Conservation (phyloP, 345 rosid genomes). For the Eucalyptus guilfoylei region DNA sequence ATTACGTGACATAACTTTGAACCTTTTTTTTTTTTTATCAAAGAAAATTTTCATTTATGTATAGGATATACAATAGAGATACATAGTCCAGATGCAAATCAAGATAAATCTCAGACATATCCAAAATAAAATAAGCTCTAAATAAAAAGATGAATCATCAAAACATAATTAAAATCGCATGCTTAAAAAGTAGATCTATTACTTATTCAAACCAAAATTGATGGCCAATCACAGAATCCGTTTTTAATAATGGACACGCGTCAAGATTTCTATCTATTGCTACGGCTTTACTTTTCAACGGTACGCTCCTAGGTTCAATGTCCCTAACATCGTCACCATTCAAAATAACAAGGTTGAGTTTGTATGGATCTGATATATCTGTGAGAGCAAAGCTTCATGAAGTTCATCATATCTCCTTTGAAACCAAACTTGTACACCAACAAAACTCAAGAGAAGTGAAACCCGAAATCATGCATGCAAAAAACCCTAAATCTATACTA, state of each 20-base stretch:
- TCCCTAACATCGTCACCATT: not conserved
- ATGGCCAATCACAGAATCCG: accelerated
- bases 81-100: accelerated
- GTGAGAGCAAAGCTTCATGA: not conserved
- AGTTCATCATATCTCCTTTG: accelerated
- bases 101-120: not conserved
- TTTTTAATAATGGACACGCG: not conserved
- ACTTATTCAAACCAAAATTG: not conserved
- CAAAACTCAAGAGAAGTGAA: not conserved
- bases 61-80: too few species aligned
- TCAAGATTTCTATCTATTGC: accelerated
- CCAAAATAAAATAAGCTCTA: not conserved
- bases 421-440: not conserved
- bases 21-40: too few species aligned
- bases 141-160: not conserved
- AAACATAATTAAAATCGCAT: not conserved
- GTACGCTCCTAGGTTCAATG: not conserved
- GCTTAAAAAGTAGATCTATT: not conserved
- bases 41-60: too few species aligned
- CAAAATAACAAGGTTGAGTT: not conserved
- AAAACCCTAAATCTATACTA: not conserved
- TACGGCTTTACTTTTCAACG: not conserved
- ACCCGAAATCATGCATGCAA: not conserved
- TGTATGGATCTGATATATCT: not conserved
- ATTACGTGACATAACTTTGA: too few species aligned